Evolutionary conservation across 1,284 basidiomycete species (phyloP).

Genomic region (Neotropicomus parvogracilis): DNA sequence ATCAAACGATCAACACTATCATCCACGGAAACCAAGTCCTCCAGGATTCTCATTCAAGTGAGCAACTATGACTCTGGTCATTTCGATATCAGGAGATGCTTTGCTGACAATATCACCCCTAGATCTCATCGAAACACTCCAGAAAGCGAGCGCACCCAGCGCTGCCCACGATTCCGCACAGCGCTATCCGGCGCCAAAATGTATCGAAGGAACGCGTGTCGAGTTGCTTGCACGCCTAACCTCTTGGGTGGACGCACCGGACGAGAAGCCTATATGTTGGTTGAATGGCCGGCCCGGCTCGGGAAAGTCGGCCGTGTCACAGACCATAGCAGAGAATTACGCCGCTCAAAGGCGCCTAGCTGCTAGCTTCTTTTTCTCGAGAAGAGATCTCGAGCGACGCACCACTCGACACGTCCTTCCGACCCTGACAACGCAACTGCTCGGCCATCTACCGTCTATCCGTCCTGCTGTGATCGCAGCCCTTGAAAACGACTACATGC

Average conservation of each 20-base stretch:
- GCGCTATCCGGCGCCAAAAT: conserved; percentile 23
- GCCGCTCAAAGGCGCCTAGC: conserved; percentile 12
- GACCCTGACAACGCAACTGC: conserved; percentile 14
- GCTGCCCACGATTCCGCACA: conserved; percentile 20
- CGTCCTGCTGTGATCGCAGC: conserved; percentile 15
- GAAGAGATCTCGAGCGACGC: conserved; percentile 18
- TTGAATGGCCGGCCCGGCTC: conserved; percentile 21
- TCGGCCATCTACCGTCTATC: conserved; percentile 14
- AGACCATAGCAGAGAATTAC: conserved; percentile 21
- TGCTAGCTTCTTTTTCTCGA: conserved; percentile 24
- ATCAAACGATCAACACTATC: conserved; percentile 15
- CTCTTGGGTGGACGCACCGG: conserved; percentile 16
- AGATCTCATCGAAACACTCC: conserved; percentile 15
- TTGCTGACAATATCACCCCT: neutral
- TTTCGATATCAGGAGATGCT: neutral
- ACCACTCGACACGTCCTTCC: conserved; percentile 17
- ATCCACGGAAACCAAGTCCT: conserved; percentile 17
- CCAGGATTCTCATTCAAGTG: conserved; percentile 14
- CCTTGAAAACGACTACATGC: conserved; percentile 18
- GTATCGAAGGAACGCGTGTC: conserved; percentile 22
- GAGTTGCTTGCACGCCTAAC: conserved; percentile 18
- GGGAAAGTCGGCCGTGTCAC: conserved; percentile 24
- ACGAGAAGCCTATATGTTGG: conserved; percentile 18
- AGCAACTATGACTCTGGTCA: neutral
- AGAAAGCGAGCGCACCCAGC: conserved; percentile 18